Evolutionary conservation across 2,329 filamentous ascomycete genomes (phyloP), one percentile per base, ranked within the genome.

Genomic region (Kalaharituber pfeilii): DNA sequence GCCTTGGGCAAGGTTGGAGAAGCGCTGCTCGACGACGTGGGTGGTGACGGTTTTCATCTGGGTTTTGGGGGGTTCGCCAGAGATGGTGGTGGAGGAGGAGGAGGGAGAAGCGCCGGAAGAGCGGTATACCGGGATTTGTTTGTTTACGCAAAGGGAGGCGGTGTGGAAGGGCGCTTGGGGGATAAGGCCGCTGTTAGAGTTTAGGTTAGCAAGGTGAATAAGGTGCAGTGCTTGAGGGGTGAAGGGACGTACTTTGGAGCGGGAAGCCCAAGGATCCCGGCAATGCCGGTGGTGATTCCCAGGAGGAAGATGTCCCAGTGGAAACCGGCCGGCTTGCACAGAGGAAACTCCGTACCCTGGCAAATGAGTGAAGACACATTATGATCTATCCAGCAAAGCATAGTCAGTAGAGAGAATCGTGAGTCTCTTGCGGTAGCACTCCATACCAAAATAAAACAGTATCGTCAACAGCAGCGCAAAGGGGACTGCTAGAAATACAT

Each of bases 231-330:
- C n/a, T n/a, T 24, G n/a, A 39, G 20, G 13, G 36, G 52, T 15
- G 6, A 25, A 39, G n/a, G 25, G 13, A 15, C 50, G 28, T n/a
- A 56, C 54, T 89, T 89, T 51, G 85, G 85, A 61, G 86, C 86
- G 1, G 84, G 85, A 9, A 89, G 74, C 15, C 85, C 84, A 13
- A 89, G 72, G 25, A 89, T 72, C 9, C 84, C 84, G 2, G 82
- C 81, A 1, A 88, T 69, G 50, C 81, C 82, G 0, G 84, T 88
- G 1, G 84, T 88, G 26, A 86, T 70, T 3, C 85, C 85, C 0
- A 89, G 78, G 27, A 89, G 77, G 69, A 87, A 88, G 36, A 89
- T 67, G 62, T 89, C 84, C 84, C 84, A 89, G 68, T 89, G 84
- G 65, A 89, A 89, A 13, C 84, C 84, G 45, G 84, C 82, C 2